phyloP scores from a whole-genome alignment of 352 stramenopile genomes.

The Aphanomyces astaci region DNA sequence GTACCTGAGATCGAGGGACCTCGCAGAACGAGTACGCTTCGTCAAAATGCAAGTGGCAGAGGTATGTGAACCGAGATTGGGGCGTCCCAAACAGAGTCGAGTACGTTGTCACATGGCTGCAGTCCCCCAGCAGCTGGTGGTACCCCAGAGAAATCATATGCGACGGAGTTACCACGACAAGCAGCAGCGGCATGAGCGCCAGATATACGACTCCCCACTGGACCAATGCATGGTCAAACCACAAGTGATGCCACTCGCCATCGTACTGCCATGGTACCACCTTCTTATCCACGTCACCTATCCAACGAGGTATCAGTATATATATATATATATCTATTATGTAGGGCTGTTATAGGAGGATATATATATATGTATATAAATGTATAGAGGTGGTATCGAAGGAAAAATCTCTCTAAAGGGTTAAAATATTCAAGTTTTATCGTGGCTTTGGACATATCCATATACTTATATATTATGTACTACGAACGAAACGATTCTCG shows the following conservation, averaged over 20 bases:
- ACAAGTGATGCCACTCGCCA: slow-evolving; percentile 71
- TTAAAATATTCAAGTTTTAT: too few relatives aligned
- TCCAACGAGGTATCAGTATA: too few relatives aligned
- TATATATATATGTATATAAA: too few relatives aligned
- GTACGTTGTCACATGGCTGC: slow-evolving; percentile 46
- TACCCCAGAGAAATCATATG: slow-evolving; percentile 65
- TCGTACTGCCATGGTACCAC: slow-evolving; percentile 44
- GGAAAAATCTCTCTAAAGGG: too few relatives aligned
- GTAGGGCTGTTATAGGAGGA: too few relatives aligned
- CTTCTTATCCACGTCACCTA: slow-evolving; percentile 2
- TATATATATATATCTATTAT: too few relatives aligned
- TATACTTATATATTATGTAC: too few relatives aligned
- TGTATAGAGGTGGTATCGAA: too few relatives aligned
- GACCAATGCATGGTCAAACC: slow-evolving; percentile 72
- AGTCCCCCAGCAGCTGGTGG: slow-evolving; percentile 69
- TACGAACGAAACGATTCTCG: too few relatives aligned
- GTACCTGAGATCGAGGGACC: slow-evolving; percentile 61
- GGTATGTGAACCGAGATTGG: slow-evolving; percentile 50
- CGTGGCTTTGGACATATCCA: too few relatives aligned
- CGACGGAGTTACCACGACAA: slow-evolving; percentile 51
- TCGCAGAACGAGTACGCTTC: slow-evolving; percentile 80
- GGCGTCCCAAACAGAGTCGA: slow-evolving; percentile 50
- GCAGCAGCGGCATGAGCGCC: slow-evolving; percentile 46
- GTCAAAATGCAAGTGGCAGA: slow-evolving; percentile 74
- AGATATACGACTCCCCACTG: slow-evolving; percentile 73